Evolutionary conservation across 2,329 filamentous ascomycete species (phyloP).

Genomic region (Cytospora paraplurivora): DNA sequence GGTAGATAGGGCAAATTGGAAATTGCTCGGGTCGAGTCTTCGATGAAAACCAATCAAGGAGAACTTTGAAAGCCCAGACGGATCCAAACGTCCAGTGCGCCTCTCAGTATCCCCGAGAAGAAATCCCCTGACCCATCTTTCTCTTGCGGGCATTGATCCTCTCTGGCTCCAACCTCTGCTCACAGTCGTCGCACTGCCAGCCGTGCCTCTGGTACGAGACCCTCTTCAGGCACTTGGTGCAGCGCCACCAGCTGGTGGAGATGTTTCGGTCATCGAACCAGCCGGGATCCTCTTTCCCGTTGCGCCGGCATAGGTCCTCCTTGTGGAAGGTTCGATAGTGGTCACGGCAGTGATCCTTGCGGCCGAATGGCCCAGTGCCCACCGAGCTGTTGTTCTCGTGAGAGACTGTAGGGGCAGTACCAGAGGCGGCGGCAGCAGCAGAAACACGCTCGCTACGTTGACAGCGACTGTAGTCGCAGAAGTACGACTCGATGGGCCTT

Average conservation of each 20-base stretch:
- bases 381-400: not conserved
- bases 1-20: too few relatives aligned
- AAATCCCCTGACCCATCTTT: constrained; percentile 16
- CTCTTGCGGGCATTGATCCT: constrained; percentile 36
- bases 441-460: constrained; percentile 38
- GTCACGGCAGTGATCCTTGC: constrained; percentile 59
- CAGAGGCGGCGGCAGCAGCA: not conserved
- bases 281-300: constrained; percentile 36
- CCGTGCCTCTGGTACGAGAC: constrained; percentile 44
- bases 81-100: not conserved
- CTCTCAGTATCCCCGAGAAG: constrained; percentile 20
- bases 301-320: constrained; percentile 56
- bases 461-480: constrained; percentile 57
- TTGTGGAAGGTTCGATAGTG: constrained; percentile 58
- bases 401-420: not conserved
- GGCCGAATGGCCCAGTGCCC: constrained; percentile 49
- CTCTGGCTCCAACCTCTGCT: constrained; percentile 48
- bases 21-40: too few relatives aligned
- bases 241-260: constrained; percentile 54
- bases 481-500: constrained; percentile 45
- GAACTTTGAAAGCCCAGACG: too few relatives aligned
- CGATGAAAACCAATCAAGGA: too few relatives aligned
- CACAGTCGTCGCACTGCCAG: constrained; percentile 52
- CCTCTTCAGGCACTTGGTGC: constrained; percentile 53
- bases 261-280: constrained; percentile 46